Conservation (phyloP, 345 rosid species). For the Rhodamnia rubescens region DNA sequence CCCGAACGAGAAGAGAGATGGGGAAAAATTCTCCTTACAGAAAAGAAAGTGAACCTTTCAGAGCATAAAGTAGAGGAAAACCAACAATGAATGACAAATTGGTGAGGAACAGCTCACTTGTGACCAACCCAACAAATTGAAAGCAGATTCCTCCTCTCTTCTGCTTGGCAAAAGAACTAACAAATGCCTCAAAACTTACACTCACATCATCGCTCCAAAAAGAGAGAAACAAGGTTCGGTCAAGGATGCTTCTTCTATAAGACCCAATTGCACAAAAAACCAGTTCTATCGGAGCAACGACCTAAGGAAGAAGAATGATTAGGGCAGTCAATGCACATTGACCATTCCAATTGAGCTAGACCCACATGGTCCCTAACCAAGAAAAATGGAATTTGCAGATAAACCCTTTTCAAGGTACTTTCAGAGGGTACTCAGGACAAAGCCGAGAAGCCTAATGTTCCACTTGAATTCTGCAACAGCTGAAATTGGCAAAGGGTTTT, state of each 20-base stretch:
- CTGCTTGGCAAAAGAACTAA: slow-evolving; percentile 10
- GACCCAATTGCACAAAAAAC: background rate
- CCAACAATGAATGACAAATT: slow-evolving; percentile 32
- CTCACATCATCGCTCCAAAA: background rate
- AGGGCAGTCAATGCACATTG: background rate
- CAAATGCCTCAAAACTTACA: background rate
- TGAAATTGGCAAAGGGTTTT: slow-evolving; percentile 23
- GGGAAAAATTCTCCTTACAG: slow-evolving; percentile 34
- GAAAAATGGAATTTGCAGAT: background rate
- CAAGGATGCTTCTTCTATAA: background rate
- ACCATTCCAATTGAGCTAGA: background rate
- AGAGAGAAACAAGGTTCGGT: background rate
- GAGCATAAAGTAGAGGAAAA: slow-evolving; percentile 64
- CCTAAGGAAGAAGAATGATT: background rate
- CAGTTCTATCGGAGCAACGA: background rate
- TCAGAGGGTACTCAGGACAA: slow-evolving; percentile 26
- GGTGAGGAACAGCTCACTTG: slow-evolving; percentile 52
- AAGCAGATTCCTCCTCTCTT: slow-evolving; percentile 72
- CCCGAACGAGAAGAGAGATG: slow-evolving; percentile 26
- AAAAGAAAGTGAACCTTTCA: slow-evolving; percentile 87
- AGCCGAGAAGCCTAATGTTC: slow-evolving; percentile 20
- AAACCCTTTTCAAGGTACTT: slow-evolving; percentile 22
- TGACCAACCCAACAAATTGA: slow-evolving; percentile 4
- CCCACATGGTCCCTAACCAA: background rate
- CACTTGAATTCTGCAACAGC: slow-evolving; percentile 33